These are phyloP conservation scores for Puccinia horiana DNA, from an alignment of 1,284 basidiomycete species.

Conservation along the genomic window DNA sequence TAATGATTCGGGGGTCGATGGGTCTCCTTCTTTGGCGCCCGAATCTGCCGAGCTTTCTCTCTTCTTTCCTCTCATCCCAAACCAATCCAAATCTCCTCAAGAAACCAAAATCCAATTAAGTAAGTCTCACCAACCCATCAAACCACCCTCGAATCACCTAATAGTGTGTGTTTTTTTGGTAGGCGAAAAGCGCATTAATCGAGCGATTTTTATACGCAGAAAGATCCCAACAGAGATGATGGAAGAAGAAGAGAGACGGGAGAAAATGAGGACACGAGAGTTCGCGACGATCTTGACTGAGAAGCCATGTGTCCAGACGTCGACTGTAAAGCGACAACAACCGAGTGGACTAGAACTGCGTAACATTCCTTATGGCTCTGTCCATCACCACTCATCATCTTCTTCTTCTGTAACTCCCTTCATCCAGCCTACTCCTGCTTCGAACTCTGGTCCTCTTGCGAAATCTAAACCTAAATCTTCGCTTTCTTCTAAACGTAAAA, in stretches of 20 bases:
- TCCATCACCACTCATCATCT: background rate
- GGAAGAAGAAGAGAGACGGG: too few species aligned
- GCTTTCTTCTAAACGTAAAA: too few species aligned
- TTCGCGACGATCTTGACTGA: slow-evolving; percentile 10
- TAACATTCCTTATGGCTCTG: slow-evolving; percentile 26
- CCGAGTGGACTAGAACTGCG: slow-evolving; percentile 2
- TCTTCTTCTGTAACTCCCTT: too few species aligned
- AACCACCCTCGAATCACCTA: background rate
- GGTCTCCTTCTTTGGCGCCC: too few species aligned
- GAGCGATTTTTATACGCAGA: slow-evolving; percentile 24
- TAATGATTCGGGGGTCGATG: too few species aligned
- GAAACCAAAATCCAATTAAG: background rate
- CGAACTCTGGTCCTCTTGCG: too few species aligned
- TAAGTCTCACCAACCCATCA: background rate
- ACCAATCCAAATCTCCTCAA: slow-evolving; percentile 1
- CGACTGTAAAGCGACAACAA: slow-evolving; percentile 9
- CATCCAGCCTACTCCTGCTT: too few species aligned
- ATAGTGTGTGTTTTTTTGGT: background rate
- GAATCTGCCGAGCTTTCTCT: slow-evolving; percentile 8
- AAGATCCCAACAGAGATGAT: background rate
- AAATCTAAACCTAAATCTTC: too few species aligned
- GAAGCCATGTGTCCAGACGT: background rate
- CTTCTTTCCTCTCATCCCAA: slow-evolving; percentile 3
- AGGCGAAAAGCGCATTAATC: background rate
- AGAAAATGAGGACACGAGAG: too few species aligned